These are phyloP conservation scores for Leishmania turanica DNA, from an alignment of 208 protist species.

Conservation along the genomic window DNA sequence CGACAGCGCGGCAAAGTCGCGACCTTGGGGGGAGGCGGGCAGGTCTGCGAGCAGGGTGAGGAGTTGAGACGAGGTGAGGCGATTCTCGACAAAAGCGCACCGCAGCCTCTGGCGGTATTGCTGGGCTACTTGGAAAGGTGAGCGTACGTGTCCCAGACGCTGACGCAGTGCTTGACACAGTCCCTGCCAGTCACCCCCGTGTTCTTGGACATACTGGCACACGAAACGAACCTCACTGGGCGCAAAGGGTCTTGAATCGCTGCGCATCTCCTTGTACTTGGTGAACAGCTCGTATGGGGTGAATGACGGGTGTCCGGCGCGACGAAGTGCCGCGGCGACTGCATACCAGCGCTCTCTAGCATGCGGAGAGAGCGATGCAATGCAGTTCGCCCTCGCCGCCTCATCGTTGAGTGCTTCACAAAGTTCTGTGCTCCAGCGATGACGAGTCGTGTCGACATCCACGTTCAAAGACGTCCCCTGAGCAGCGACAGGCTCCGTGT, in stretches of 20 bases:
- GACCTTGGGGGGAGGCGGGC: background rate
- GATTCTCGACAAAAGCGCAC: slow-evolving; percentile 21
- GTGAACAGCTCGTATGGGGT: slow-evolving; percentile 13
- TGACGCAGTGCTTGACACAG: slow-evolving; percentile 26
- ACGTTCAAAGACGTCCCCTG: background rate
- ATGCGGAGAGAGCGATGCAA: too few relatives aligned
- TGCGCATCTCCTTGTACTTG: slow-evolving; percentile 5
- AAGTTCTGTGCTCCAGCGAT: background rate
- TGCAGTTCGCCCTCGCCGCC: slow-evolving; percentile 1
- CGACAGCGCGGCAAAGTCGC: slow-evolving; percentile 18
- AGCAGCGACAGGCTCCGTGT: background rate
- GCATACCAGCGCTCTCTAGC: slow-evolving; percentile 7
- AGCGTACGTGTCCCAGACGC: slow-evolving; percentile 24
- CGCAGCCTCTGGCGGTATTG: slow-evolving; percentile 39
- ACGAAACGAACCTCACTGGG: slow-evolving; percentile 36
- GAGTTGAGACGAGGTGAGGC: slow-evolving; percentile 14
- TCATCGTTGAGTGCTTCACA: background rate
- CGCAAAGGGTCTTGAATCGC: background rate
- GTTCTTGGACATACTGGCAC: slow-evolving; percentile 9
- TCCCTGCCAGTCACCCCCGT: slow-evolving; percentile 33
- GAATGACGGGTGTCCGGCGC: slow-evolving; percentile 1
- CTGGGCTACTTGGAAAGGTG: slow-evolving; percentile 46
- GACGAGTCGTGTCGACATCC: background rate
- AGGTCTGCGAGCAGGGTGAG: background rate
- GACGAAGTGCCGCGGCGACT: slow-evolving; percentile 4